Conservation (phyloP, 2,329 filamentous ascomycete species). For the Microdochium bolleyi region DNA sequence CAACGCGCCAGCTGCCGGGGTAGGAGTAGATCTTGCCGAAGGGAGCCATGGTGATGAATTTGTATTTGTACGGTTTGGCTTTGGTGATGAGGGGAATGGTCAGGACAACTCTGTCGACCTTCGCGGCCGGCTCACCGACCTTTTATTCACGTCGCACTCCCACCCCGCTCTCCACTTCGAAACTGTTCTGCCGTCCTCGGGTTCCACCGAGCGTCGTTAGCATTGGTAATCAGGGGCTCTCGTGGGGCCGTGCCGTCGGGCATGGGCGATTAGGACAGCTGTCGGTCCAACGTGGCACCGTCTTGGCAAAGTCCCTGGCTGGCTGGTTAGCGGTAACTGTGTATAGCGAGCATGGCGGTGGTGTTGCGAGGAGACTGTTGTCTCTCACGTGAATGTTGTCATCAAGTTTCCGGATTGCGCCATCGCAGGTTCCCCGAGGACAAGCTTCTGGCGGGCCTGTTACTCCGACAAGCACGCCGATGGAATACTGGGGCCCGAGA, state of each 20-base stretch:
- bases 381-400: background rate
- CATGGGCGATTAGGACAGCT: background rate
- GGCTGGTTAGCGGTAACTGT: background rate
- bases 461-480: no score
- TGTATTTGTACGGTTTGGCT: background rate
- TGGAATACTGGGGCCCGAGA: no score
- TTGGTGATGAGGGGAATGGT: background rate
- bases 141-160: background rate
- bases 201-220: background rate
- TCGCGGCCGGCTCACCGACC: background rate
- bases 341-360: background rate
- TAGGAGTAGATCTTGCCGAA: slow-evolving; percentile 30
- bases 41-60: slow-evolving; percentile 23
- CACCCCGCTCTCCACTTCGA: background rate
- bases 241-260: background rate
- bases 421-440: background rate
- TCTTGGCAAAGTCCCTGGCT: background rate
- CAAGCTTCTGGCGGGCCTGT: no score
- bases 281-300: background rate
- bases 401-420: background rate
- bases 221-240: background rate
- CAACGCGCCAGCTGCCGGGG: slow-evolving; percentile 24
- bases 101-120: background rate
- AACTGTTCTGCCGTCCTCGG: background rate
- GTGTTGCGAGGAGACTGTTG: no score